Evolutionary conservation across 805 yeast genomes (phyloP), one percentile per base, ranked within the genome.

Genomic region (Zygoascus flipseniorum): DNA sequence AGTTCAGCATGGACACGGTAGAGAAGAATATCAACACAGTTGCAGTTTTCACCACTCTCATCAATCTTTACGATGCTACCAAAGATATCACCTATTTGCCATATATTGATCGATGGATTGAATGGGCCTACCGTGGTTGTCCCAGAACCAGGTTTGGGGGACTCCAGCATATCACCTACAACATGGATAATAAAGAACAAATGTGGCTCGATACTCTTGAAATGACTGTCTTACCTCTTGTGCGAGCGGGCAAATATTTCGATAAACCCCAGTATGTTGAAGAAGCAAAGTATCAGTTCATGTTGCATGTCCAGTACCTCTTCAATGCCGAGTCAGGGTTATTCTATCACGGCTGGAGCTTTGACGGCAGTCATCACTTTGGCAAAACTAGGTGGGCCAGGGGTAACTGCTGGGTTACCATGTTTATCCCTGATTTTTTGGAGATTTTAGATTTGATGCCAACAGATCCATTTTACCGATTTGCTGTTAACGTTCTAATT

Each of bases 141-240:
- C 65, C 60, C 13, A 61, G 62, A 45, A 69, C 72, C 18, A 58
- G 65, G 45, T 66, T 65, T 56, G 72, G 72, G 16, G 72, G 70
- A 20, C 62, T 69, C 45, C 72, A 69, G 54, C 72, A 69, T 53
- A 65, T 65, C 19, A 69, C 72, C 1, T 69, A 69, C 48, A 57
- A 66, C 31, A 58, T 66, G 8, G 65, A 60, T 16, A 60, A 69
- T 54, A 52, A 64, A 18, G 56, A 69, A 19, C 72, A 69, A 52
- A 60, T 53, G 47, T 53, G 55, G 55, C 52, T 43, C 23, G 55
- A 53, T 50, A 69, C 73, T 8, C 56, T 69, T 43, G 68, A 69
- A 72, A 69, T 69, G 72, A 64, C 70, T 11, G 71, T 67, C n/a
- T 58, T 69, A 61, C 73, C 73, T 9, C 56, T 69, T 43, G 69